Base-by-base conservation (phyloP, 371 early-diverging fungal species). In the Circinella umbellata region DNA sequence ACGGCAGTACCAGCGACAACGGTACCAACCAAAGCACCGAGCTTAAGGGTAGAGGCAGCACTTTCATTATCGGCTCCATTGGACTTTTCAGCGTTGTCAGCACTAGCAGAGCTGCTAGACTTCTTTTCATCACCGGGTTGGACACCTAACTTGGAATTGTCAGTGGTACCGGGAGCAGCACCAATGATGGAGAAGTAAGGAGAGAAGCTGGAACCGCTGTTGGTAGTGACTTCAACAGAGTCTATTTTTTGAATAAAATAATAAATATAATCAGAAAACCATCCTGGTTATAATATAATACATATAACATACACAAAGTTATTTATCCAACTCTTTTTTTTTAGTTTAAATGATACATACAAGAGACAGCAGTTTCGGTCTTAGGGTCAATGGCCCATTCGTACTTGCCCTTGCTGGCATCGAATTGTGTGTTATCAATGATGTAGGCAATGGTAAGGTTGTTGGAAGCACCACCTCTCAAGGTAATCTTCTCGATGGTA, bases 131-230 rank as follows among this genome's bases (percentile, higher is more conserved):
- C 46, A 14, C 61, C 69, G 17, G 57, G 49, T 34, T 64, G 49
- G 37, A 36, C 51, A 48, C 57, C 57, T 27, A 57, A 57, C 57
- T 17, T 17, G 10, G 64, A 51, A 18, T 71, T 20, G 35, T 37
- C 37, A 35, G 53, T 51, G 51, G 48, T 48, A 57, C 71, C 74
- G 37, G 73, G 69, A 37, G 73, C 63, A 61, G 69, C 69, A 63
- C 72, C 77, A 3, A 79, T 35, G 61, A 81, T 81, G 63, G 77
- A 75, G 69, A 81, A 81, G 68, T 79, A 76, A 61, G 81, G 64
- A 53, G 79, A 79, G 69, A 78, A 81, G 36, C 73, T 67, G 38
- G 62, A 20, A 64, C 77, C 77, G 53, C 70, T 71, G 63, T 61
- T 67, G 68, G 70, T 77, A 17, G 48, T 68, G 39, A 79, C 65